Base-by-base conservation (phyloP, 257 asterid genomes). In the Salvia miltiorrhiza region DNA sequence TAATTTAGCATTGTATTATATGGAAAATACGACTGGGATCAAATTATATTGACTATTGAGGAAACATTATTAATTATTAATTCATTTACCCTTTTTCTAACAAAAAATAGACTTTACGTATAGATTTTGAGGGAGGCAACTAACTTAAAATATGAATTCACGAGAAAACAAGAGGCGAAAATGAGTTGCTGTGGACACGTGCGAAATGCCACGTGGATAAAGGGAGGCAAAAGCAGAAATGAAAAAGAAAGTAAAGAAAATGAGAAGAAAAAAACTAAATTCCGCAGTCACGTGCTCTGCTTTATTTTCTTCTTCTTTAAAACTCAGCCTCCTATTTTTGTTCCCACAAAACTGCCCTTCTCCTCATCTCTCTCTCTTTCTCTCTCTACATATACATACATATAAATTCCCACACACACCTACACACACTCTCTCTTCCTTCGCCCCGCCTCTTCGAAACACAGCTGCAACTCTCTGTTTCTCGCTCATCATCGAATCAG, bases 291-390 rank as follows among this genome's bases (percentile, higher is more conserved):
- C 82, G 78, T 80, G 85, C 76, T 64, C 67, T 49, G 35, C 60
- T 55, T 69, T 45, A 21, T 67, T 69, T 72, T 63, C 73, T 32
- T 65, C 78, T 7, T 69, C 80, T 77, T 77, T 77, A 73, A 73
- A 80, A 74, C 71, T 71, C 68, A 47, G 82, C 82, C 80, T 73
- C 68, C 78, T 79, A 65, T 73, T 73, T 61, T 45, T 44, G 13
- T 65, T 58, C 37, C 76, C 58, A 62, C 57, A 64, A 74, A 55
- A 64, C 59, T 43, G 44, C 77, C 24, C 9, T n/a, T 6, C 7
- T 56, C 73, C 71, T 48, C 68, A 39, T 56, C 73, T 11, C 73
- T 12, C 75, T 58, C 66, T 56, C 73, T 52, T 23, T 30, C 8
- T 41, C 13, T 48, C 61, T 63, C 63, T 60, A 44, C 47, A 13